These are phyloP conservation scores for Metschnikowia reukaufii DNA, from an alignment of 805 yeast species.

Conservation along the genomic window DNA sequence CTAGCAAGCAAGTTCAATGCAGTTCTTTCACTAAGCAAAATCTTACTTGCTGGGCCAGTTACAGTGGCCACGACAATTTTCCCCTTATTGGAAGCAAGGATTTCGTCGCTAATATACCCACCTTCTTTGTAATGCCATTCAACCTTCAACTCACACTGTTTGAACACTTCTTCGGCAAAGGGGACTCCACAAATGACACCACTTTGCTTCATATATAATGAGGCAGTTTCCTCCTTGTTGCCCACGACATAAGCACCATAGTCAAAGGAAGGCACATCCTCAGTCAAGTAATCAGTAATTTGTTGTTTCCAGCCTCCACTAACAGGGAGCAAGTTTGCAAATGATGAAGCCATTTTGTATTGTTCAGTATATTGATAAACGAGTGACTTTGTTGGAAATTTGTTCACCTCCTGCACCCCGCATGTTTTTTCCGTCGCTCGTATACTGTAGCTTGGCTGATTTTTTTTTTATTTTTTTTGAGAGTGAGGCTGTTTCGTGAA, in stretches of 20 bases:
- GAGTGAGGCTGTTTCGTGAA: too few species aligned
- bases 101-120: slow-evolving; percentile 37
- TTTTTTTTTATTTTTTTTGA: too few species aligned
- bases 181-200: slow-evolving; percentile 87
- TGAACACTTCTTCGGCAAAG: slow-evolving; percentile 80
- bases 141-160: slow-evolving; percentile 68
- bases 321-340: slow-evolving; percentile 63
- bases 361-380: neutral
- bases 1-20: slow-evolving; percentile 81
- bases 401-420: slow-evolving; percentile 14
- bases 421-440: slow-evolving; percentile 2
- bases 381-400: neutral
- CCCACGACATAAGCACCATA: slow-evolving; percentile 97
- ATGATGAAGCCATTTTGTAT: slow-evolving; percentile 24
- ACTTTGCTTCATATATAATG: slow-evolving; percentile 73
- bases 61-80: slow-evolving; percentile 70
- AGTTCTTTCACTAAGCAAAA: slow-evolving; percentile 81
- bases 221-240: slow-evolving; percentile 63
- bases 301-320: slow-evolving; percentile 81
- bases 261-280: slow-evolving; percentile 92
- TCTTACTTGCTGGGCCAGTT: slow-evolving; percentile 75
- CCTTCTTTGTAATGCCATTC: slow-evolving; percentile 82
- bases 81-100: slow-evolving; percentile 51
- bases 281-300: slow-evolving; percentile 72
- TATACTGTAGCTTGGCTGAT: too few species aligned